These are phyloP conservation scores for Tephrocybe sp. DNA, from an alignment of 768 basidiomycete genomes.

Conservation along the genomic window DNA sequence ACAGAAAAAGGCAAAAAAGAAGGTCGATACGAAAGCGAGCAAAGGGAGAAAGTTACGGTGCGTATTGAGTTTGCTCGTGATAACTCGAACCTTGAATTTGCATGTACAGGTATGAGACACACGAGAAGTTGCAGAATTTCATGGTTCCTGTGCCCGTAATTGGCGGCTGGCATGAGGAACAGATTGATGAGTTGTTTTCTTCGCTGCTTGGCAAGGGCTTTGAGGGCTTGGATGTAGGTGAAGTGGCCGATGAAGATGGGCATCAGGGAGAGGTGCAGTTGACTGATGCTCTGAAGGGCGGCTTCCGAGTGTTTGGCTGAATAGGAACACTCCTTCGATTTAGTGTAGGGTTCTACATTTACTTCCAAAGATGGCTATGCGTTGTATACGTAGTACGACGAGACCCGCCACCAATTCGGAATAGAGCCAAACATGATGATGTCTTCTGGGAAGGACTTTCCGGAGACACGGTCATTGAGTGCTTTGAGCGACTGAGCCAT, in stretches of 20 bases:
- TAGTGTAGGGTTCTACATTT: no score
- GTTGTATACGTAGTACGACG: constrained; percentile 36
- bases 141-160: constrained; percentile 82
- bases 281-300: constrained; percentile 35
- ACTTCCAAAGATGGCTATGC: no score
- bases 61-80: constrained; percentile 21
- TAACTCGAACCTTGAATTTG: neutral
- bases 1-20: constrained; percentile 75
- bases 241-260: constrained; percentile 26
- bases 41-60: constrained; percentile 92
- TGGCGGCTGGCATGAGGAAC: constrained; percentile 91
- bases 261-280: constrained; percentile 29
- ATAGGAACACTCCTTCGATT: no score
- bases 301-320: constrained; percentile 67
- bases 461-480: constrained; percentile 4
- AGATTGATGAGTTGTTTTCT: constrained; percentile 92
- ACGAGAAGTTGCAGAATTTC: constrained; percentile 96
- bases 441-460: neutral
- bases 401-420: constrained; percentile 31
- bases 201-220: constrained; percentile 82
- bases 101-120: constrained; percentile 74
- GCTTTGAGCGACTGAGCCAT: neutral
- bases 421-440: constrained; percentile 40
- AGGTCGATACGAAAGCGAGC: constrained; percentile 94
- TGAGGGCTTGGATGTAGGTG: constrained; percentile 32